These are phyloP conservation scores for Chalciporus piperatus DNA, from an alignment of 768 basidiomycete species.

Conservation along the genomic window DNA sequence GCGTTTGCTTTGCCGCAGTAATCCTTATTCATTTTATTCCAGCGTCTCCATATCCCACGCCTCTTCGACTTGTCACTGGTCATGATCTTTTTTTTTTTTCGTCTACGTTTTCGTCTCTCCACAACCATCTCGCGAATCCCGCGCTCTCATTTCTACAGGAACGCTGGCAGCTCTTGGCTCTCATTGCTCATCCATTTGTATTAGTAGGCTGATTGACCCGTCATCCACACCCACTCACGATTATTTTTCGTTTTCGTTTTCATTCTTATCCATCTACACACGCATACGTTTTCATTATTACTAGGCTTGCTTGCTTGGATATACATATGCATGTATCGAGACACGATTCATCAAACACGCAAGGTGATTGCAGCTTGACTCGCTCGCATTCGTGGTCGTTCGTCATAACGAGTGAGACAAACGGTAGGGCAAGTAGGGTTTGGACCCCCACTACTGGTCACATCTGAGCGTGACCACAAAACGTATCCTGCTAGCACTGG, in stretches of 20 bases:
- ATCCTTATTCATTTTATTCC: constrained; percentile 13
- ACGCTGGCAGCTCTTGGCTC: constrained; percentile 4
- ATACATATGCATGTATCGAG: constrained; percentile 17
- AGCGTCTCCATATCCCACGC: constrained; percentile 3
- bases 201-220: constrained; percentile 14
- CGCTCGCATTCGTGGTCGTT: no score
- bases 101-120: neutral
- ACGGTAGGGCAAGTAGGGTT: no score
- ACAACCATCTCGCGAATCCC: neutral
- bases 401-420: no score
- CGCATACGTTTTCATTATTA: neutral
- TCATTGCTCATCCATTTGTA: constrained; percentile 22
- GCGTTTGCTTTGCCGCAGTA: constrained; percentile 8
- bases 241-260: neutral
- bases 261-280: neutral
- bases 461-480: no score
- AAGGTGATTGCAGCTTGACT: no score
- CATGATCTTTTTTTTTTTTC: no score
- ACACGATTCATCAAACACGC: neutral
- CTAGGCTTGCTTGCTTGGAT: constrained; percentile 23
- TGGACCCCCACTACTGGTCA: no score
- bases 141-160: constrained; percentile 1
- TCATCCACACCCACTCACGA: constrained; percentile 10
- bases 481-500: no score
- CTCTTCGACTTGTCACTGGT: constrained; percentile 4